These are phyloP conservation scores for Dipteronia dyeriana DNA, from an alignment of 345 rosid genomes.

Conservation along the genomic window DNA sequence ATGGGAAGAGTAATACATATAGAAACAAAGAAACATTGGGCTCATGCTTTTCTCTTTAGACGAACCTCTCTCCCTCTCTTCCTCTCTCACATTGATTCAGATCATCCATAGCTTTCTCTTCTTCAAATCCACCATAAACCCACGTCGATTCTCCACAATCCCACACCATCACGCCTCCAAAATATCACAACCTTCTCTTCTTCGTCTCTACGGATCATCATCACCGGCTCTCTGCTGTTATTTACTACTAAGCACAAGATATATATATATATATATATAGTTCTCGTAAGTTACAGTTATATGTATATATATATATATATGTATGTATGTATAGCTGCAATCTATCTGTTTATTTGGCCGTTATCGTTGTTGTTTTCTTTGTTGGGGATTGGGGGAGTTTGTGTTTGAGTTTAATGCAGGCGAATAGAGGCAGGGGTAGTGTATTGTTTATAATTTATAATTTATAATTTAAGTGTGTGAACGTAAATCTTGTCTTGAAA, in stretches of 20 bases:
- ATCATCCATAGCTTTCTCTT: conserved; percentile 23
- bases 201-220: conserved; percentile 10
- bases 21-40: conserved; percentile 27
- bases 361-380: not conserved
- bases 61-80: conserved; percentile 13
- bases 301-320: too few relatives aligned
- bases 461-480: conserved; percentile 14
- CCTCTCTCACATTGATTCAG: conserved; percentile 29
- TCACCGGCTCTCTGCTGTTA: conserved; percentile 9
- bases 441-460: not conserved
- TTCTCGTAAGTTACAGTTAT: not conserved
- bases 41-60: conserved; percentile 34
- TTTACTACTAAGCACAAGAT: not conserved
- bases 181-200: not conserved
- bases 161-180: not conserved
- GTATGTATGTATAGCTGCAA: not conserved
- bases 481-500: conserved; percentile 48
- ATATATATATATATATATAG: too few relatives aligned
- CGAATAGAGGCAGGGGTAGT: not conserved
- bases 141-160: conserved; percentile 31
- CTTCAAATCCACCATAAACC: conserved; percentile 26
- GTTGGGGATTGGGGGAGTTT: conserved; percentile 11
- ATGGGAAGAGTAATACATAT: not conserved
- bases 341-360: not conserved
- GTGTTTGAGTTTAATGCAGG: conserved; percentile 42